Evolutionary conservation across 169 alveolate species (phyloP), one percentile per base, ranked within the genome.

Genomic region (Plasmodium ovale): DNA sequence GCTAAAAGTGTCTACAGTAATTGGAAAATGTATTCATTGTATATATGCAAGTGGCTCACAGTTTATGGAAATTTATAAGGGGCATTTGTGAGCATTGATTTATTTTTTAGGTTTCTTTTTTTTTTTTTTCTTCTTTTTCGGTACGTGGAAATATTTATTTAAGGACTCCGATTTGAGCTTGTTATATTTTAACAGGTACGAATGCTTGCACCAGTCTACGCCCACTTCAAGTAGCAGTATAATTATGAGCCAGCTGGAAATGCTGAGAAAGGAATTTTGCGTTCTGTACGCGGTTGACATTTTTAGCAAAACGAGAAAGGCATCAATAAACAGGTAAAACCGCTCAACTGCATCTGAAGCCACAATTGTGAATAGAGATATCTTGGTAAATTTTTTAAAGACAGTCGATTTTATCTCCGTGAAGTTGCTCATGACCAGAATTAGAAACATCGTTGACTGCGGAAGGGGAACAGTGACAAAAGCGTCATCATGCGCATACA

Each of bases 331-430:
- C 19, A 96, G 87, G 39, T 95, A 96, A 71, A 95, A 96, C 16
- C 98, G 77, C 77, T 96, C 98, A 16, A 96, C 96, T 14, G 97
- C 92, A 77, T 96, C 98, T 12, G 97, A 89, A 3, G 97, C 94
- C 2, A 94, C 96, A n/a, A 96, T 71, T 42, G 95, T 87, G 68
- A 95, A 96, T 27, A 96, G 74, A 4, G 97, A 88, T 33, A 89
- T 72, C 9, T 79, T 70, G 60, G 93, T 87, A 77, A 88, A 94
- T 58, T 96, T 96, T 91, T 96, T 96, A 94, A 96, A 96, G n/a
- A 95, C 98, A 0, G 98, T 92, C 3, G 98, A 94, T 79, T 96
- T 96, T 58, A 96, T 93, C 69, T 96, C 98, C 25, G 97, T 96
- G 51, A 96, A 96, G 88, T 96, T 96, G 91, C 96, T 96, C 71